These are phyloP conservation scores for Fragosphaeria purpurea DNA, from an alignment of 2,329 filamentous ascomycete genomes.

Conservation along the genomic window DNA sequence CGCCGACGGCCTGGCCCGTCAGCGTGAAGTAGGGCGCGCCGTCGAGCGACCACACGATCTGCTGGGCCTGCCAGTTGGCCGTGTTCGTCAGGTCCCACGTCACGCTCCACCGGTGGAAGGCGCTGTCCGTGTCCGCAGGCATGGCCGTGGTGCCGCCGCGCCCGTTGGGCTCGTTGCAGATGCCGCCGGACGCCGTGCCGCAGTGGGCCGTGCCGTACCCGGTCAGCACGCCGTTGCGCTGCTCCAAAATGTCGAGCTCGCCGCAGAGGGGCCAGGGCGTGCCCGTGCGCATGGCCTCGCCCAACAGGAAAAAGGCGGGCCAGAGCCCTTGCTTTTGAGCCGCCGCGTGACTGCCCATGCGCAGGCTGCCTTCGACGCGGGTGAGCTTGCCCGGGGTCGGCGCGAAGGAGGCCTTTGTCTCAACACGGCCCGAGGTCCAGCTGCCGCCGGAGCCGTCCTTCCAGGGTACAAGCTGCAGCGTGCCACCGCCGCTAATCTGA, in stretches of 20 bases:
- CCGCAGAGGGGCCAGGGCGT: slow-evolving; percentile 42
- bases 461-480: slow-evolving; percentile 41
- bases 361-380: slow-evolving; percentile 34
- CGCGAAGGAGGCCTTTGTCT: slow-evolving; percentile 37
- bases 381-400: slow-evolving; percentile 36
- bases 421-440: slow-evolving; percentile 48
- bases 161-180: slow-evolving; percentile 42
- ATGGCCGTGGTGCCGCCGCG: slow-evolving; percentile 25
- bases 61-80: slow-evolving; percentile 32
- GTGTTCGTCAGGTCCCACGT: slow-evolving; percentile 34
- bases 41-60: slow-evolving; percentile 37
- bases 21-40: slow-evolving; percentile 32
- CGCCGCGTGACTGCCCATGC: slow-evolving; percentile 32
- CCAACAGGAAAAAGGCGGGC: slow-evolving; percentile 50
- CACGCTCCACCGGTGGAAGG: slow-evolving; percentile 39
- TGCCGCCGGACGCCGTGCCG: slow-evolving; percentile 31
- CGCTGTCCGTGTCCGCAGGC: slow-evolving; percentile 24
- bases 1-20: slow-evolving; percentile 31
- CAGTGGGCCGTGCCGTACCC: slow-evolving; percentile 45
- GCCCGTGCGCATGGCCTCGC: slow-evolving; percentile 37
- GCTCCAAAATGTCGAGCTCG: slow-evolving; percentile 50
- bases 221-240: slow-evolving; percentile 36
- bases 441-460: slow-evolving; percentile 26
- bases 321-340: slow-evolving; percentile 42
- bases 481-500: slow-evolving; percentile 38